Percentiles rank a stretch among this genome's conserved stretches.
These are phyloP conservation scores for Podaxis sp. DNA, from an alignment of 768 basidiomycete genomes.

Conservation along the genomic window DNA sequence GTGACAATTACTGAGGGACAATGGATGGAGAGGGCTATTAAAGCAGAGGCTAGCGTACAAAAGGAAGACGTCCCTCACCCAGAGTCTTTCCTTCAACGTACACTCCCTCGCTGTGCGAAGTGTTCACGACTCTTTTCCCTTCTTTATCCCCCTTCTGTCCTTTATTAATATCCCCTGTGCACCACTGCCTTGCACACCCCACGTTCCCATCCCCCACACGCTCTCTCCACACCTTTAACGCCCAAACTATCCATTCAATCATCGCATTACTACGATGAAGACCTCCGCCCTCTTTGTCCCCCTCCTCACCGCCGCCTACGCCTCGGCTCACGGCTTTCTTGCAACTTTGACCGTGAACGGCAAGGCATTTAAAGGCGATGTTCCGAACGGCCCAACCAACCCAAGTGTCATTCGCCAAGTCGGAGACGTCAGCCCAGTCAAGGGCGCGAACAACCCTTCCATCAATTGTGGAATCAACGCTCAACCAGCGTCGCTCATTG, in stretches of 20 bases:
- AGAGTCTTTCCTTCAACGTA: neutral
- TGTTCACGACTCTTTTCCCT: neutral
- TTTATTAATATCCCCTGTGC: neutral
- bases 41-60: neutral
- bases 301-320: slow-evolving; percentile 34
- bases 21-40: slow-evolving; percentile 3
- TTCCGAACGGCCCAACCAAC: slow-evolving; percentile 18
- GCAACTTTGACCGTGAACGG: slow-evolving; percentile 38
- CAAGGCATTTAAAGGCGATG: slow-evolving; percentile 33
- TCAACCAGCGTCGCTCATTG: slow-evolving; percentile 47
- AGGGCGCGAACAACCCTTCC: slow-evolving; percentile 55
- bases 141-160: neutral
- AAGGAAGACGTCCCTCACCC: neutral
- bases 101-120: slow-evolving; percentile 11
- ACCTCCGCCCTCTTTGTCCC: slow-evolving; percentile 29
- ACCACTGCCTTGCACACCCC: neutral
- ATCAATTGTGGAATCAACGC: slow-evolving; percentile 63
- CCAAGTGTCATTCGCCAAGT: slow-evolving; percentile 43
- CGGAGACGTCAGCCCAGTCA: slow-evolving; percentile 36
- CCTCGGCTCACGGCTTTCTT: slow-evolving; percentile 47
- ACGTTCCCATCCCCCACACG: slow-evolving; percentile 4
- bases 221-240: neutral
- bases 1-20: neutral
- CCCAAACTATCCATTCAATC: neutral
- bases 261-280: slow-evolving; percentile 24